Base-by-base conservation (phyloP, 2,329 filamentous ascomycete species). In the Mariannaea sp. region DNA sequence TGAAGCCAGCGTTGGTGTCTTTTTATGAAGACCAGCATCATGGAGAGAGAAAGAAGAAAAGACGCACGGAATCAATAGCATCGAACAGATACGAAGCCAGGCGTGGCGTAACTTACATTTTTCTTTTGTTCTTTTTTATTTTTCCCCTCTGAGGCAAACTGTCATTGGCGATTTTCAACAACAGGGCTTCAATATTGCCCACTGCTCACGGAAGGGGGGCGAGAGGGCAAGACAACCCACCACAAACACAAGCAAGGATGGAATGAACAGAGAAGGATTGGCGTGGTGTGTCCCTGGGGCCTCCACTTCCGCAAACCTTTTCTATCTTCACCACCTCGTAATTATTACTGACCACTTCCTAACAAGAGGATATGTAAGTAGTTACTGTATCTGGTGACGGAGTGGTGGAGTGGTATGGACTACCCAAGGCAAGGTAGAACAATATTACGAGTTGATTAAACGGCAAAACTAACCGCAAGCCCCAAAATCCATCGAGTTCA, bases 221-320 rank as follows among this genome's bases (percentile, higher is more conserved):
- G n/a, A n/a, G n/a, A n/a, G 29, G 42, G 35, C 33, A 33, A 39
- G 20, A 27, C n/a, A 45, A 17, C 33, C 20, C 16, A 9, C 9
- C 9, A 35, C 10, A 26, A 43, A 14, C 17, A 17, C 20, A 14
- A 20, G 44, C 44, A 42, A 30, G 14, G 24, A 33, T 32, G 8
- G 17, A 30, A 33, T 26, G 44, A 42, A 20, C 29, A 17, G 30
- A 53, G 19, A 35, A 39, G 5, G 36, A 36, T 36, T 51, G 24
- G 30, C 30, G 39, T 58, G 48, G 50, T 39, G 53, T 58, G 47
- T 48, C 42, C n/a, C n/a, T 36, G 32, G 40, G 40, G 8, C 8
- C 22, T 24, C 49, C 49, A 44, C 49, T 41, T 35, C 48, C n/a
- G n/a, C n/a, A n/a, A 49, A 41, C 38, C 46, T 30, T 49, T 9